Conservation (phyloP, 768 basidiomycete species). For the Hortiboletus flavorubellus region DNA sequence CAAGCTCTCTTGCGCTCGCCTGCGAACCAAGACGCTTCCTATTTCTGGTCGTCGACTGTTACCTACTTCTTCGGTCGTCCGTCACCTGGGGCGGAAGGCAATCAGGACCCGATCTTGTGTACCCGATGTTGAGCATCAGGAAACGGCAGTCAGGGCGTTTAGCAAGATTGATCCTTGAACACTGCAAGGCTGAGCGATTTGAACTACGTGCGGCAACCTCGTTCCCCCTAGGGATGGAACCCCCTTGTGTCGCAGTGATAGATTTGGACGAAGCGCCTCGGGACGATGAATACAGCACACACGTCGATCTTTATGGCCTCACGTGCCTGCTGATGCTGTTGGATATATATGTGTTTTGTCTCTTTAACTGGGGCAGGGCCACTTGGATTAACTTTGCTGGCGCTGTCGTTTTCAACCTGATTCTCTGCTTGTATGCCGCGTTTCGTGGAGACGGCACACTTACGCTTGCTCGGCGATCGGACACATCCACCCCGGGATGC, state of each 20-base stretch:
- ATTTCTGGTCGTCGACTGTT: neutral
- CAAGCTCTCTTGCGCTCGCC: neutral
- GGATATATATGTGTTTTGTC: neutral
- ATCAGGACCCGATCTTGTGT: neutral
- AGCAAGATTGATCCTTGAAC: neutral
- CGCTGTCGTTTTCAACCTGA: neutral
- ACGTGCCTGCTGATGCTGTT: neutral
- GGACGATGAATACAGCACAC: neutral
- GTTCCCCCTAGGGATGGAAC: neutral
- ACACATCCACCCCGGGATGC: neutral
- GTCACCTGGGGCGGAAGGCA: neutral
- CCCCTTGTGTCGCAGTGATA: neutral
- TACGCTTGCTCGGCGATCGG: neutral
- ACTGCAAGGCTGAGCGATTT: neutral
- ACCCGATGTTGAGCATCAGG: constrained; percentile 4
- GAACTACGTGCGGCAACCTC: neutral
- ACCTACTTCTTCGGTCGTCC: neutral
- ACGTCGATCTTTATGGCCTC: neutral
- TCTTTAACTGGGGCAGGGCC: neutral
- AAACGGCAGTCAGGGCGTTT: constrained; percentile 2
- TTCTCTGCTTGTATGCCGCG: neutral
- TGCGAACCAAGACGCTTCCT: neutral
- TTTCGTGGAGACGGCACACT: neutral
- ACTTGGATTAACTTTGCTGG: neutral
- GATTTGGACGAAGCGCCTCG: neutral